Conservation (phyloP, 1,284 basidiomycete genomes). For the Thelephora terrestris region DNA sequence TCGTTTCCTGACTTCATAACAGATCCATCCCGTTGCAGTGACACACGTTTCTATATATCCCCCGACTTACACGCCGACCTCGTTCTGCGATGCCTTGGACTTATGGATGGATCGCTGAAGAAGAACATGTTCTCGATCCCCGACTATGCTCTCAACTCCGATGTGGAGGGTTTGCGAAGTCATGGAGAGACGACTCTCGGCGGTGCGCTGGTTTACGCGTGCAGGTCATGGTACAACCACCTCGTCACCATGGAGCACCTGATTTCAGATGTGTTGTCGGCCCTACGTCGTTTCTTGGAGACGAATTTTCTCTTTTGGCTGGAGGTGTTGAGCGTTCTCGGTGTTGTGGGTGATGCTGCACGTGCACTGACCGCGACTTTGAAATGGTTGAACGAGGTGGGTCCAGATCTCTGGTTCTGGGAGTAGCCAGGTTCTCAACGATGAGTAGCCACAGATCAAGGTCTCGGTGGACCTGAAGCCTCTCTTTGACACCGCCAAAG, state of each 20-base stretch:
- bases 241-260: background rate
- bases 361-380: too few relatives aligned
- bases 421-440: too few relatives aligned
- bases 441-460: too few relatives aligned
- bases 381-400: too few relatives aligned
- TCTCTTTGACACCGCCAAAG: too few relatives aligned
- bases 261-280: background rate
- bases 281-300: background rate
- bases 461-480: too few relatives aligned
- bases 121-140: background rate
- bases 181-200: background rate
- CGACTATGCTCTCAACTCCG: background rate
- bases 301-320: background rate
- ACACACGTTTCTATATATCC: background rate
- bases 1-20: background rate
- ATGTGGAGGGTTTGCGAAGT: background rate
- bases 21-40: background rate
- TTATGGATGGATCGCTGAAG: background rate
- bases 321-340: background rate
- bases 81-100: background rate
- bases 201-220: background rate
- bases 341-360: background rate
- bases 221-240: background rate
- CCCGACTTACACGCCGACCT: background rate
- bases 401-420: too few relatives aligned